Conservation (phyloP, 208 protist genomes). For the Trypanosoma cruzi region DNA sequence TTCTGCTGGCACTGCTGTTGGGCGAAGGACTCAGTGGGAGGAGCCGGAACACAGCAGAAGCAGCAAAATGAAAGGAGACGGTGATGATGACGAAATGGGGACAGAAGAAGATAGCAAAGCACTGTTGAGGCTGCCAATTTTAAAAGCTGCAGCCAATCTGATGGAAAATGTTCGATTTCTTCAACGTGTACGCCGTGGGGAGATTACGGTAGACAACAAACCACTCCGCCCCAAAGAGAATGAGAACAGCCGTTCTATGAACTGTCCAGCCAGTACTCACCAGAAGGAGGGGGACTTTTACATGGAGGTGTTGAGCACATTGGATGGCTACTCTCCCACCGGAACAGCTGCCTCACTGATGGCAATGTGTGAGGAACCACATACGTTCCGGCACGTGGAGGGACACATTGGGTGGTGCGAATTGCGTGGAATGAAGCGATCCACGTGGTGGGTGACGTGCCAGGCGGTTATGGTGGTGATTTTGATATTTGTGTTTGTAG, state of each 20-base stretch:
- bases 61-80: background rate
- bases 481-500: background rate
- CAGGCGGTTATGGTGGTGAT: slow-evolving; percentile 6
- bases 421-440: slow-evolving; percentile 24
- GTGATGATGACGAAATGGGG: background rate
- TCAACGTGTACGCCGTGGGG: slow-evolving; percentile 35
- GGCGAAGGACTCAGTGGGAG: background rate
- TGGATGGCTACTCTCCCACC: slow-evolving; percentile 48
- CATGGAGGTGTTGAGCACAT: slow-evolving; percentile 42
- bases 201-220: slow-evolving; percentile 16
- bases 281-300: slow-evolving; percentile 43
- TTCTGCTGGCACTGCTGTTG: slow-evolving; percentile 9
- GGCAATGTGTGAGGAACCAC: slow-evolving; percentile 52
- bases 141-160: slow-evolving; percentile 45
- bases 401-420: slow-evolving; percentile 73
- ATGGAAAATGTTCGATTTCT: slow-evolving; percentile 64
- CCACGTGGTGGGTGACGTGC: slow-evolving; percentile 5
- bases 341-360: slow-evolving; percentile 51
- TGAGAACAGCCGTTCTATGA: background rate
- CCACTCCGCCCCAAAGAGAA: background rate
- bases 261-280: slow-evolving; percentile 31
- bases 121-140: slow-evolving; percentile 43
- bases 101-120: slow-evolving; percentile 25
- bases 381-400: slow-evolving; percentile 34
- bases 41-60: background rate